Base-by-base conservation (phyloP, 257 asterid species). In the Salvia hispanica region DNA sequence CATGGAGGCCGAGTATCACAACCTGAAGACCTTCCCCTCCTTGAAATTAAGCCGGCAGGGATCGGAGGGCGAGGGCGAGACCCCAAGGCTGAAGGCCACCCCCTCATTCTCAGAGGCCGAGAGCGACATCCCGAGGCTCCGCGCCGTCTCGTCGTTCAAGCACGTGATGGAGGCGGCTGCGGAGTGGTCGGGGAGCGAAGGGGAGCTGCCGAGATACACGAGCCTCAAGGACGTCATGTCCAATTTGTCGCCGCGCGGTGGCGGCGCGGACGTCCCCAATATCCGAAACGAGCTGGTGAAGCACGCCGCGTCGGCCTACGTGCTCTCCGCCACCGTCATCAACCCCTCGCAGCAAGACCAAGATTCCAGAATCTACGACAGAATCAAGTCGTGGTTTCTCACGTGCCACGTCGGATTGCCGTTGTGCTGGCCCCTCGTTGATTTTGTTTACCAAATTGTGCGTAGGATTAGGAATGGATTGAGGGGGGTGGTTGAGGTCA, bases 241-340 rank as follows among this genome's bases (percentile, higher is more conserved):
- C 11, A 64, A 13, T 64, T 28, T 80, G 3, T 61, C 89, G 0
- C 79, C 83, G 0, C 57, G 43, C 0, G 59, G 14, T 0, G 67
- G 67, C 25, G 71, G 46, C 9, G 43, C 77, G 10, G 75, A 48
- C 55, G 82, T 85, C 37, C 45, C 76, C 4, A 25, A 25, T 25
- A 85, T 88, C 9, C 79, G 92, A 0, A 85, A 88, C 40, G 87
- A 82, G 71, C 66, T 85, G 48, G 86, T 88, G 28, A 88, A 85
- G 74, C 87, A 80, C 34, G 95, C 95, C 4, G 95, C 95, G 1
- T 88, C 88, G 5, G 92, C 85, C 18, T 88, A 85, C 46, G 78
- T 88, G 47, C 87, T 85, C 1, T 88, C 92, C 8, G 90, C 91
- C 16, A 37, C 90, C 13, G 15, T 80, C 6, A 47, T 58, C 31